A percentile compares a stretch with the other conserved stretches of the same genome.
phyloP scores from a whole-genome alignment of 1,284 basidiomycete species.

The Heterobasidion occidentale region DNA sequence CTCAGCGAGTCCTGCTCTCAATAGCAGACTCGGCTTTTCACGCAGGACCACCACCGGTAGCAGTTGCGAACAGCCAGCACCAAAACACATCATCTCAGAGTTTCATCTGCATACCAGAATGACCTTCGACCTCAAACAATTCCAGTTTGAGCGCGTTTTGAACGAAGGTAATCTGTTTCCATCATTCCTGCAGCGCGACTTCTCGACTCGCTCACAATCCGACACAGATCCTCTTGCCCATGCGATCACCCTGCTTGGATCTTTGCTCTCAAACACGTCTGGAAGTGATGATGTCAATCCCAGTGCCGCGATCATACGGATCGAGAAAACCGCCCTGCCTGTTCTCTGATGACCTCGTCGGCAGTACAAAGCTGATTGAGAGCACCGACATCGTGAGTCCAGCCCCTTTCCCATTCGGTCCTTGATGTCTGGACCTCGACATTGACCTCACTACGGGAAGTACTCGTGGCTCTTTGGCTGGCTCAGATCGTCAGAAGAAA shows the following conservation, averaged over 20 bases:
- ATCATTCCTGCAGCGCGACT: not conserved
- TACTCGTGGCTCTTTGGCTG: constrained; percentile 40
- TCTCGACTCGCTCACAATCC: not conserved
- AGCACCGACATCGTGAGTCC: constrained; percentile 38
- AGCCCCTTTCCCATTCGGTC: not conserved
- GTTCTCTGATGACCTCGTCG: constrained; percentile 22
- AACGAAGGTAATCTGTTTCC: constrained; percentile 37
- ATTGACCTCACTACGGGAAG: constrained; percentile 12
- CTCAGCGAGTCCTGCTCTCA: no score
- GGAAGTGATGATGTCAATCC: constrained; percentile 15
- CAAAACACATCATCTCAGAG: not conserved
- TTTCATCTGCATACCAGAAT: not conserved
- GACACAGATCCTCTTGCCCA: constrained; percentile 41
- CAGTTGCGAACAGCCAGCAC: no score
- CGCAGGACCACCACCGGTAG: no score
- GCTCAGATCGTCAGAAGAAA: constrained; percentile 22
- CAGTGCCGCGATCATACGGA: constrained; percentile 45
- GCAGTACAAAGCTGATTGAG: constrained; percentile 27
- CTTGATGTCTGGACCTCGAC: not conserved
- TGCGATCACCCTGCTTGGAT: constrained; percentile 38
- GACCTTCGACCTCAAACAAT: constrained; percentile 23
- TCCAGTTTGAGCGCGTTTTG: constrained; percentile 46
- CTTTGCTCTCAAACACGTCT: constrained; percentile 11
- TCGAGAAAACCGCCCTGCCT: constrained; percentile 50
- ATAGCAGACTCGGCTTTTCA: no score